A percentile compares a stretch with the other conserved stretches of the same genome.
These are phyloP conservation scores for Lepidopterella palustris DNA, from an alignment of 495 filamentous ascomycete species.

Conservation along the genomic window DNA sequence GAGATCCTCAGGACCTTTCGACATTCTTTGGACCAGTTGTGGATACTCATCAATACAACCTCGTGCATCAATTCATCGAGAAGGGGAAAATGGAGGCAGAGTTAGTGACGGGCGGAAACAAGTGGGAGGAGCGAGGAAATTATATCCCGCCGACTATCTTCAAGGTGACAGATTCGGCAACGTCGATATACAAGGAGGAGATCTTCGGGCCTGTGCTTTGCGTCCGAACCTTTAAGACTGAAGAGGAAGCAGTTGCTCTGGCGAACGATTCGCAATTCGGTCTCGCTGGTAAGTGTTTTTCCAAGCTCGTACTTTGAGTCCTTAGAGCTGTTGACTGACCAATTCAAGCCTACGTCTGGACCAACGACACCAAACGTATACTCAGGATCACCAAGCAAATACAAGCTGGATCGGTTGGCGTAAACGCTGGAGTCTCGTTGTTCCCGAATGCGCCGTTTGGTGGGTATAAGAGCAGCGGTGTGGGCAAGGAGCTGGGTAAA, in stretches of 20 bases:
- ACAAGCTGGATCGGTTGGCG: neutral
- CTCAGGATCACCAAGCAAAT: neutral
- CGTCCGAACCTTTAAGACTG: slow-evolving; percentile 5
- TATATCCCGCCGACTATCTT: neutral
- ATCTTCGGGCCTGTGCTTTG: slow-evolving; percentile 10
- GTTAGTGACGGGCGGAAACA: neutral
- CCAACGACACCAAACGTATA: neutral
- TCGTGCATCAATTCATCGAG: slow-evolving; percentile 59
- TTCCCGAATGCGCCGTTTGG: neutral
- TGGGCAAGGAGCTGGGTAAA: neutral
- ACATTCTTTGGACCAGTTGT: slow-evolving; percentile 73
- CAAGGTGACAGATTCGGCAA: neutral
- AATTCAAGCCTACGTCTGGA: neutral
- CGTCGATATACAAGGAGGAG: slow-evolving; percentile 2
- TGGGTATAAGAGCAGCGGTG: neutral
- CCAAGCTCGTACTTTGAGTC: neutral
- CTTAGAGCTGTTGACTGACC: neutral
- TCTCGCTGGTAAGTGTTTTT: neutral
- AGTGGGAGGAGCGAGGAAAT: neutral
- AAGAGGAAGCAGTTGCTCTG: slow-evolving; percentile 7
- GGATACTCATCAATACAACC: slow-evolving; percentile 57
- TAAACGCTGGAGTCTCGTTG: neutral
- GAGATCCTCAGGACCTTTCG: slow-evolving; percentile 50
- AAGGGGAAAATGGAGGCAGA: slow-evolving; percentile 55
- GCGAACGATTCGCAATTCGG: slow-evolving; percentile 14